Conservation (phyloP, 805 yeast genomes). For the Alloascoidea hylecoeti region DNA sequence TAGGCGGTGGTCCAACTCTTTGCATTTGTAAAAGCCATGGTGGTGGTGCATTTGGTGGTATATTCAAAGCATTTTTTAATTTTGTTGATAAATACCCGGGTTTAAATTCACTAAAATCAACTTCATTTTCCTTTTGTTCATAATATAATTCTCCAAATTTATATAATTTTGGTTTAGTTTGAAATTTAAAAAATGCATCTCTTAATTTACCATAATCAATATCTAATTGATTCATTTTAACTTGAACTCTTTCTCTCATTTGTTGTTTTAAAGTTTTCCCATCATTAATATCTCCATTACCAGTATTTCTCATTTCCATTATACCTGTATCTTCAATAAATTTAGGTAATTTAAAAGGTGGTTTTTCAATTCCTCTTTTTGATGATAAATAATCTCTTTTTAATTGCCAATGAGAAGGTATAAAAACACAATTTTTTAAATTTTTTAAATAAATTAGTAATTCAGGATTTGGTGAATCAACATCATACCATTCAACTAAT, state of each 20-base stretch:
- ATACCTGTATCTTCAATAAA: conserved; percentile 77
- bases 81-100: conserved; percentile 62
- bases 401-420: conserved; percentile 76
- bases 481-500: conserved; percentile 75
- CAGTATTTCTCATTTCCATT: conserved; percentile 65
- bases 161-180: conserved; percentile 14
- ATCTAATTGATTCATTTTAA: conserved; percentile 75
- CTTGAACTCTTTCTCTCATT: conserved; percentile 77
- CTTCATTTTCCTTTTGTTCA: neutral
- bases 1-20: conserved; percentile 69
- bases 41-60: conserved; percentile 43
- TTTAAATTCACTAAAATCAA: conserved; percentile 18
- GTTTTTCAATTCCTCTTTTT: conserved; percentile 49
- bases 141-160: neutral
- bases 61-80: conserved; percentile 56
- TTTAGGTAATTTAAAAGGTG: conserved; percentile 65
- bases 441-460: conserved; percentile 52
- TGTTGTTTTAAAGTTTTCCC: conserved; percentile 46
- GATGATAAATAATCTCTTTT: conserved; percentile 64
- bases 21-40: conserved; percentile 75
- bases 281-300: conserved; percentile 31
- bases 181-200: conserved; percentile 78
- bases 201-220: conserved; percentile 72
- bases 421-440: conserved; percentile 50
- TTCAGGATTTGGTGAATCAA: conserved; percentile 69